Base-by-base conservation (phyloP, 139 green algal genomes). In the Pseudopediastrum boryanum region DNA sequence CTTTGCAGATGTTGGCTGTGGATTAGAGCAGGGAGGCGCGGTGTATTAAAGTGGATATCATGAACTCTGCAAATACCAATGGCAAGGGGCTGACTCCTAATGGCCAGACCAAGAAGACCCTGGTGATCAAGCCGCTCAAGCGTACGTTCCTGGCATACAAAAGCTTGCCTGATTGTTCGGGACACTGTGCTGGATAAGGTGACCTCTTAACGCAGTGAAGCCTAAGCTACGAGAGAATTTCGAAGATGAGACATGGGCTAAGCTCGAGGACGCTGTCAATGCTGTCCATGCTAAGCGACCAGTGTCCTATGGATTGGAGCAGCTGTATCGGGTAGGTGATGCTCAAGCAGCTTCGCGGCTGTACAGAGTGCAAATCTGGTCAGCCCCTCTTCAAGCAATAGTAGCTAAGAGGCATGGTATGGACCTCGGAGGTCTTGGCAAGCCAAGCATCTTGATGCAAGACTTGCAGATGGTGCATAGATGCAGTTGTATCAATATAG, bases 161-260 rank as follows among this genome's bases (percentile, higher is more conserved):
- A 23, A 39, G 59, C 25, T 59, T 75, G 39, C 16, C 27, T 46
- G 10, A 13, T 3, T 36, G 27, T 36, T 43, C 61, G 42, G 27
- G 50, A 6, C 29, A 31, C 42, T 38, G 27, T 42, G 41, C 29
- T 4, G 31, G 25, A 16, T 31, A 25, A 67, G 2, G 23, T 59
- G 8, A 13, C 6, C 44, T 50, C 16, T 2, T 25, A 0, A 10
- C 44, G 68, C 89, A 94, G 91, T 79, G 33, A 93, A 94, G 73
- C 94, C 95, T 33, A 90, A 94, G 69, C 85, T 99, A 7, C 96
- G 96, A 2, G 81, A 71, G 0, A 88, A 97, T 70, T 99, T 98
- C 71, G 94, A 97, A 76, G 89, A 90, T 27, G 79, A 48, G 5
- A 97, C 92, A 59, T 98, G 95, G 95, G 71, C 43, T 42, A 95